Conservation (phyloP, 2,329 filamentous ascomycete species). For the Alternaria gaisen region DNA sequence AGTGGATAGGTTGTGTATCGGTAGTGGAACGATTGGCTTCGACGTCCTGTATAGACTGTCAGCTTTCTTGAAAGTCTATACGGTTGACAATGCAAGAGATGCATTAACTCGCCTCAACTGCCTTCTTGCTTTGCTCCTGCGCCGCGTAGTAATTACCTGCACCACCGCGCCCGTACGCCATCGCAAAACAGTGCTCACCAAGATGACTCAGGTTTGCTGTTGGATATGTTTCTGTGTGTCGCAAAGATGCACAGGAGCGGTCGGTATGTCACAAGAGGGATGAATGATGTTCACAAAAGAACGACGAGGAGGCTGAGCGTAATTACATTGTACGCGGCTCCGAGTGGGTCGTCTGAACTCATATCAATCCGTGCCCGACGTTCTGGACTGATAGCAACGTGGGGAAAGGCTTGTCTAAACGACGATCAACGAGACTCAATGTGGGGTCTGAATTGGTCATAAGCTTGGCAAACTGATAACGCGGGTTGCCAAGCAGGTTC, state of each 20-base stretch:
- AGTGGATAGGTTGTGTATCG: constrained; percentile 12
- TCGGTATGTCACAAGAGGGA: not conserved
- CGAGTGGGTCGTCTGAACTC: constrained; percentile 22
- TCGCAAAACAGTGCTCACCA: constrained; percentile 12
- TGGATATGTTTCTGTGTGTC: not conserved
- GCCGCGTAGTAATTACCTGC: constrained; percentile 56
- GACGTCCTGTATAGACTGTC: constrained; percentile 43
- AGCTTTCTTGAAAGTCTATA: not conserved
- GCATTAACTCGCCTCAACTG: constrained; percentile 36
- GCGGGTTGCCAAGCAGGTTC: constrained; percentile 7
- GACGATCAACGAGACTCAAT: constrained; percentile 14
- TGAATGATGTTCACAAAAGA: not conserved
- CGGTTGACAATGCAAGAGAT: not conserved
- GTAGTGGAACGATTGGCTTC: constrained; percentile 49
- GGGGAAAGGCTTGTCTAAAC: constrained; percentile 35
- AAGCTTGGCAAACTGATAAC: constrained; percentile 33
- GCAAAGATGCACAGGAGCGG: not conserved
- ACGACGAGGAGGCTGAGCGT: not conserved
- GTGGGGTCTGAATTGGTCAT: constrained; percentile 42
- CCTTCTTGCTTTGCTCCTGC: constrained; percentile 42
- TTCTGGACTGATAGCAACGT: constrained; percentile 31
- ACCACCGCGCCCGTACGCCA: constrained; percentile 55
- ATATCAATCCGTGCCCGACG: constrained; percentile 13
- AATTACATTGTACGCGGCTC: constrained; percentile 18
- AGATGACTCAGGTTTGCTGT: not conserved